Base-by-base conservation (phyloP, 805 yeast genomes). In the Barnettozyma pratensis region DNA sequence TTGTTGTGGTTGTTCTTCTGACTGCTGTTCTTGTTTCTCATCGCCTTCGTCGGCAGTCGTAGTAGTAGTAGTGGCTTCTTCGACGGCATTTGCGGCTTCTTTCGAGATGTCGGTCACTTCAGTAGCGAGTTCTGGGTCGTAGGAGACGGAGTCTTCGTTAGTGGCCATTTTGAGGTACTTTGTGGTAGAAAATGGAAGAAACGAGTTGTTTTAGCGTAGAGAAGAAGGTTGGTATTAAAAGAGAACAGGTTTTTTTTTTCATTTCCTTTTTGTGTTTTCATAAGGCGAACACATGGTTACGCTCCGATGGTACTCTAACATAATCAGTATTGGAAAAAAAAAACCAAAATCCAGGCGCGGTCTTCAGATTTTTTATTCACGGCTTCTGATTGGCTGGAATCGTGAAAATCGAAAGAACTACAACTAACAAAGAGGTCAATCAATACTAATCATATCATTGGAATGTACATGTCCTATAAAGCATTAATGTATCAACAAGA, bases 341-440 rank as follows among this genome's bases (percentile, higher is more conserved):
- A 19, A 19, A 19, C 19, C 19, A 19, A 19, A 19, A 19, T 19
- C 19, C n/a, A n/a, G n/a, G n/a, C n/a, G n/a, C n/a, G n/a, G n/a
- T n/a, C 19, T 19, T 19, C 19, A 19, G 19, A 19, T 19, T 19
- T 19, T 11, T 31, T 31, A 39, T 47, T 40, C 47, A 25, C 39
- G 51, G 35, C 44, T 40, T 32, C 28, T 47, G 45, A 47, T 50
- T 50, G 54, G 50, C 50, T 44, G 36, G 19, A 36, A 31, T 11
- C 11, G 11, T n/a, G n/a, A n/a, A n/a, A n/a, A n/a, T n/a, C n/a
- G n/a, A n/a, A 8, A 31, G 11, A 31, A 31, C 11, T 8, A 31
- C 34, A 31, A 31, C 34, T 31, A 19, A 19, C 19, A 19, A n/a
- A n/a, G 19, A 19, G 19, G 19, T 19, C 19, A 19, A 19, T 19